Conservation (phyloP, 495 filamentous ascomycete species). For the Alectoria sarmentosa region DNA sequence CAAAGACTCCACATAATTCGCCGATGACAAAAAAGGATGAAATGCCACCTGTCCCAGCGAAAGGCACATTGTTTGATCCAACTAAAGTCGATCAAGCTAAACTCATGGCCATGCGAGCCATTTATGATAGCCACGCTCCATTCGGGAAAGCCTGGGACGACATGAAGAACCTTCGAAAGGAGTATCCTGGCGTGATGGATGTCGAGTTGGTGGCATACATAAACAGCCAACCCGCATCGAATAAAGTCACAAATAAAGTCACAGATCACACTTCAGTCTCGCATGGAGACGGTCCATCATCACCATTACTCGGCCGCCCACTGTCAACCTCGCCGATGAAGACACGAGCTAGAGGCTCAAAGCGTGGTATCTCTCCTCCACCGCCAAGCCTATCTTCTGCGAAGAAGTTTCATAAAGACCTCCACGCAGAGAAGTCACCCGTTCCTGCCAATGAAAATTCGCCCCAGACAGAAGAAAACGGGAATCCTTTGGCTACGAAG, state of each 20-base stretch:
- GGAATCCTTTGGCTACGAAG: not conserved
- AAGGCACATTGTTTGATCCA: slow-evolving; percentile 7
- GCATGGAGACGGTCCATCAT: slow-evolving; percentile 5
- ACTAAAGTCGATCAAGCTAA: slow-evolving; percentile 15
- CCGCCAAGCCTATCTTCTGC: slow-evolving; percentile 28
- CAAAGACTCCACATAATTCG: slow-evolving; percentile 10
- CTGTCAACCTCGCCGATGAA: slow-evolving; percentile 10
- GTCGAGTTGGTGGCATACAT: slow-evolving; percentile 14
- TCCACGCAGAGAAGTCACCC: not conserved
- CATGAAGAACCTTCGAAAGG: slow-evolving; percentile 21
- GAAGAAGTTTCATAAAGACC: slow-evolving; percentile 8
- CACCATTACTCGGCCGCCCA: slow-evolving; percentile 18
- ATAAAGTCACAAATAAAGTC: slow-evolving; percentile 16
- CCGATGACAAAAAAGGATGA: slow-evolving; percentile 1
- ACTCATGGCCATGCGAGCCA: slow-evolving; percentile 20
- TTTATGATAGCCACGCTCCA: slow-evolving; percentile 11
- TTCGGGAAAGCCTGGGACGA: slow-evolving; percentile 22
- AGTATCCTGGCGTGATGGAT: slow-evolving; percentile 5
- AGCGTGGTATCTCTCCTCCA: slow-evolving; percentile 30
- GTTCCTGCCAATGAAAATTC: not conserved
- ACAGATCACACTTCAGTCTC: slow-evolving; percentile 15
- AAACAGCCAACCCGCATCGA: slow-evolving; percentile 2
- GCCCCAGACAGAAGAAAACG: not conserved
- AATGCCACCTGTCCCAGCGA: slow-evolving; percentile 15
- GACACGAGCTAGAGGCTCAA: slow-evolving; percentile 21